These are phyloP conservation scores for Chlamydomonas urium DNA, from an alignment of 139 green algal species.

Conservation along the genomic window DNA sequence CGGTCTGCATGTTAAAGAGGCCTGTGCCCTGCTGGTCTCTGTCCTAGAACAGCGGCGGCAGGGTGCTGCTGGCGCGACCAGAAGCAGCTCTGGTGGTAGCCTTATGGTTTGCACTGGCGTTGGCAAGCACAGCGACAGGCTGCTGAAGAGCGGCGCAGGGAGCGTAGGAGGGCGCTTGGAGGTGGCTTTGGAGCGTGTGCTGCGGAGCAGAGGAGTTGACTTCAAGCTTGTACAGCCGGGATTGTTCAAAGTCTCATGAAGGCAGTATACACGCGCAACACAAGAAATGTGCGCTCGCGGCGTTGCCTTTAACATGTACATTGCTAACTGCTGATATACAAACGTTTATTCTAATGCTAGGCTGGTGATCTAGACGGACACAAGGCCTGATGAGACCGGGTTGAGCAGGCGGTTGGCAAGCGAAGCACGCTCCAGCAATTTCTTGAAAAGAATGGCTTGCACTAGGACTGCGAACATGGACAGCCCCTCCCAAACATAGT, in stretches of 20 bases:
- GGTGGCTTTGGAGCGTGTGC: background rate
- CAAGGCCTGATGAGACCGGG: background rate
- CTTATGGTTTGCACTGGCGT: background rate
- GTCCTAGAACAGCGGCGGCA: background rate
- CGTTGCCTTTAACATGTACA: no score
- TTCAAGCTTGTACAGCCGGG: background rate
- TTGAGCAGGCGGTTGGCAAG: background rate
- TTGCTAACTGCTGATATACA: no score
- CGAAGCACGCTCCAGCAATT: background rate
- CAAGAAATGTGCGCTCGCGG: no score
- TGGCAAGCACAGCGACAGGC: conserved; percentile 8
- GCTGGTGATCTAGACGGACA: no score
- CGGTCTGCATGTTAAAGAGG: conserved; percentile 12
- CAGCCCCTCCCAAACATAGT: no score
- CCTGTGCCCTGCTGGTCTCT: background rate
- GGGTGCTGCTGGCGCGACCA: no score
- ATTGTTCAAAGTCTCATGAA: conserved; percentile 9
- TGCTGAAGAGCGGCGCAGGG: background rate
- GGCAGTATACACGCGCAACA: no score
- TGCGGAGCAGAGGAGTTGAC: background rate
- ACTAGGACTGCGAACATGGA: background rate
- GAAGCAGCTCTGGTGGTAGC: background rate
- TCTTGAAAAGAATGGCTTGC: background rate
- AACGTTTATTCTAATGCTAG: no score
- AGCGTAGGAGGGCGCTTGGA: background rate